Evolutionary conservation across 345 rosid species (phyloP).

Genomic region (Lenwebbia sp.): DNA sequence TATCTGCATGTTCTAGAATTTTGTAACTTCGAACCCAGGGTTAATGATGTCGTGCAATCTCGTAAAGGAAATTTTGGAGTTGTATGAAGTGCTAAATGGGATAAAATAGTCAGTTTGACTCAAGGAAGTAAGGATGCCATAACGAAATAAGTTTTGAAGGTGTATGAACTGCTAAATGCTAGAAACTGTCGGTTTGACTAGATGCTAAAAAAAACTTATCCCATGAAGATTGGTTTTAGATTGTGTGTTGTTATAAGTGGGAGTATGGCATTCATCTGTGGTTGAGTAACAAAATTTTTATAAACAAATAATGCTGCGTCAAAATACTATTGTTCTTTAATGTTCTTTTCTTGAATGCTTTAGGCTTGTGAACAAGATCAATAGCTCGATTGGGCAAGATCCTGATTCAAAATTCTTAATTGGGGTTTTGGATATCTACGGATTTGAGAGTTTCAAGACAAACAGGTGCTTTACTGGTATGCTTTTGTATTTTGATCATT

Average conservation of each 20-base stretch:
- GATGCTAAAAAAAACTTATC: not conserved
- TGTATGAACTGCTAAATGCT: not conserved
- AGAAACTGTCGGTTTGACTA: not conserved
- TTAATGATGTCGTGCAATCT: not conserved
- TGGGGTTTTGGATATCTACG: constrained; percentile 97
- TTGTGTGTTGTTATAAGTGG: not conserved
- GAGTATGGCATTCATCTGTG: not conserved
- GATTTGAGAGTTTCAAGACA: constrained; percentile 99
- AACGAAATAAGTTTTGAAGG: not conserved
- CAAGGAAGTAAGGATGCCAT: not conserved
- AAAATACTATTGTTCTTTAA: not conserved
- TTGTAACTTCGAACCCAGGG: not conserved
- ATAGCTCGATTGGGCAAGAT: constrained; percentile 87
- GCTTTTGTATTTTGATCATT: constrained; percentile 55
- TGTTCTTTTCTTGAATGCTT: not conserved
- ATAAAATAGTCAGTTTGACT: not conserved
- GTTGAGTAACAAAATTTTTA: not conserved
- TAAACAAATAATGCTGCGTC: not conserved
- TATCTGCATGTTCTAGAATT: not conserved
- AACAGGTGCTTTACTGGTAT: constrained; percentile 99
- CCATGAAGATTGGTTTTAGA: not conserved
- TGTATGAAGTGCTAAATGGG: not conserved
- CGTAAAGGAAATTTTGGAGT: not conserved
- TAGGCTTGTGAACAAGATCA: constrained; percentile 95
- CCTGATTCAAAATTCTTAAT: constrained; percentile 64